Percentiles rank a stretch among this genome's conserved stretches.
phyloP scores from a whole-genome alignment of 2,329 filamentous ascomycete genomes.

The Pseudocercospora macadamiae region DNA sequence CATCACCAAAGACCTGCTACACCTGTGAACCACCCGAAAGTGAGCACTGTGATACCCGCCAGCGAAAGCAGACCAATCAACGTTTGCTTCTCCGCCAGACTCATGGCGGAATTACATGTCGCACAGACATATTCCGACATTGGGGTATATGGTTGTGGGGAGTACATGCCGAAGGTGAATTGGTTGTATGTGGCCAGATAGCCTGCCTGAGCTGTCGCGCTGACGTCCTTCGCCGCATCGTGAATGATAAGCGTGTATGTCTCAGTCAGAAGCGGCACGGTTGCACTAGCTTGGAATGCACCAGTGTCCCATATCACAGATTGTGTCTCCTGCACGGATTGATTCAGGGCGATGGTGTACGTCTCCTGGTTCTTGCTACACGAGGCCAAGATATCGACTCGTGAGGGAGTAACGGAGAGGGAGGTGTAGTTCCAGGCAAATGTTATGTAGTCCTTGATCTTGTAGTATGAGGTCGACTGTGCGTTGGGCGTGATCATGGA shows the following conservation, averaged over 20 bases:
- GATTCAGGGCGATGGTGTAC: conserved; percentile 65
- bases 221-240: conserved; percentile 58
- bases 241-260: conserved; percentile 67
- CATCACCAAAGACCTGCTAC: conserved; percentile 46
- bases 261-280: conserved; percentile 58
- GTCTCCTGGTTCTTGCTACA: conserved; percentile 61
- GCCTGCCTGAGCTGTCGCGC: conserved; percentile 56
- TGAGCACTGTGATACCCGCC: conserved; percentile 58
- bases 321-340: conserved; percentile 51
- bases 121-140: conserved; percentile 52
- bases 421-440: conserved; percentile 73
- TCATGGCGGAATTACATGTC: conserved; percentile 60
- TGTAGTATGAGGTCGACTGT: conserved; percentile 60
- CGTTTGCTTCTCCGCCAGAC: conserved; percentile 57
- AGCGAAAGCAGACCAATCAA: conserved; percentile 60
- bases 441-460: conserved; percentile 64
- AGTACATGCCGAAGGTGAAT: conserved; percentile 67
- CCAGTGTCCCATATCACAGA: conserved; percentile 64
- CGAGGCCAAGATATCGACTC: conserved; percentile 64
- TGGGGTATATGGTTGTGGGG: conserved; percentile 55
- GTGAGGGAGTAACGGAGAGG: conserved; percentile 59
- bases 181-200: conserved; percentile 56
- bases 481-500: conserved; percentile 63
- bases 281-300: conserved; percentile 53
- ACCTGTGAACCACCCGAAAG: conserved; percentile 58